A percentile compares a stretch with the other conserved stretches of the same genome.
Evolutionary conservation across 352 stramenopile species (phyloP).

Genomic region (Phytophthora citrophthora): DNA sequence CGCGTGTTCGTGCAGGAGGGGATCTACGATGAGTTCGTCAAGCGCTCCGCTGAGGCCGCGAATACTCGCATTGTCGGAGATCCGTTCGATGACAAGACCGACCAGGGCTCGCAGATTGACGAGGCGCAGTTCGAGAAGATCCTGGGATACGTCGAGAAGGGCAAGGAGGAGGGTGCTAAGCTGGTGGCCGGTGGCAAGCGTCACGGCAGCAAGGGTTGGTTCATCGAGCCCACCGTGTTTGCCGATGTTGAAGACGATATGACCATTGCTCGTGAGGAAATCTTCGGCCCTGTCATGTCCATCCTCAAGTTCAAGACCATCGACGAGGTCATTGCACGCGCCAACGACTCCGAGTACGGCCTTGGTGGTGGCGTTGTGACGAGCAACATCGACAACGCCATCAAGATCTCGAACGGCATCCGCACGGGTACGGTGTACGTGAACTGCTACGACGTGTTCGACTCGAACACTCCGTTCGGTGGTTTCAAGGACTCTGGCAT

Average conservation of each 20-base stretch:
- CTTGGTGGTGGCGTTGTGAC: conserved; percentile 54
- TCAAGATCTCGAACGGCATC: conserved; percentile 88
- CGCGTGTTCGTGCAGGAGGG: conserved; percentile 88
- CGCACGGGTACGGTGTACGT: conserved; percentile 93
- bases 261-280: conserved; percentile 9
- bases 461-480: conserved; percentile 84
- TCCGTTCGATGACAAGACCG: conserved; percentile 45
- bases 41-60: conserved; percentile 51
- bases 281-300: conserved; percentile 14
- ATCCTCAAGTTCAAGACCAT: neutral
- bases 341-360: no score
- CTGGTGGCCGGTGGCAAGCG: conserved; percentile 80
- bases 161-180: conserved; percentile 80
- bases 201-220: conserved; percentile 80
- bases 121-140: conserved; percentile 82
- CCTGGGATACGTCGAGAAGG: conserved; percentile 75
- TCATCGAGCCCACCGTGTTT: conserved; percentile 95
- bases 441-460: conserved; percentile 94
- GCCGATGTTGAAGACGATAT: conserved; percentile 70
- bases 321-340: no score
- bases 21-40: conserved; percentile 34
- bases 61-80: conserved; percentile 61
- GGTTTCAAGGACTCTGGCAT: conserved; percentile 88
- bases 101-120: conserved; percentile 69
- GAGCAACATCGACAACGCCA: conserved; percentile 79